Base-by-base conservation (phyloP, 2,329 filamentous ascomycete species). In the Xylaria sp. region DNA sequence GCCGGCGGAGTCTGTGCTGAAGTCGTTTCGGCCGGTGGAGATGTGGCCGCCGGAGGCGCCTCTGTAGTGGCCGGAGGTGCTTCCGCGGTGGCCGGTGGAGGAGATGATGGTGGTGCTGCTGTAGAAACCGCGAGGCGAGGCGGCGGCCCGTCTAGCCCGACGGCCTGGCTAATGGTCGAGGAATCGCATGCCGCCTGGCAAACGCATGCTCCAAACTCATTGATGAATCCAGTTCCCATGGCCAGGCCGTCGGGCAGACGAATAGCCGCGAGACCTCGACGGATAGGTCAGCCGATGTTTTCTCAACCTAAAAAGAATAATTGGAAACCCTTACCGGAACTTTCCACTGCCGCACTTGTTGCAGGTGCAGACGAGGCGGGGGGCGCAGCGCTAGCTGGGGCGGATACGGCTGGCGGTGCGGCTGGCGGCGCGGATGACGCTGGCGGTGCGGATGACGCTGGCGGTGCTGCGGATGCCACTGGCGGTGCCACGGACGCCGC, bases 221-320 rank as follows among this genome's bases (percentile, higher is more conserved):
- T 40, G 29, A 44, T 37, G 48, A 51, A 51, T 6, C 39, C 41
- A 18, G 5, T 45, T 19, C 48, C 48, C 34, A 39, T 21, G 7
- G 19, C 48, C 48, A 45, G 7, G 29, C 41, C 41, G 41, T 39
- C 48, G 40, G 48, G 48, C 37, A 39, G 40, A 39, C 41, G 44
- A 26, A 49, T 39, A 44, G 50, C 45, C 26, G 50, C 50, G n/a
- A 53, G 19, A 48, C 39, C 41, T 46, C 42, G 42, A 50, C 42
- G 17, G 41, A 47, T 16, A 7, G n/a, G 22, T 54, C 19, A 50
- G 52, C 26, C 17, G 34, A n/a, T 41, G 38, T 26, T 37, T 22
- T 4, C n/a, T 2, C 2, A 4, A 2, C 8, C 7, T 29, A 3
- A 18, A 26, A 26, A 44, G 8, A n/a, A 26, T 4, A 4, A 17